phyloP scores from a whole-genome alignment of 2,329 filamentous ascomycete species.

The Lasiodiplodia sp. region DNA sequence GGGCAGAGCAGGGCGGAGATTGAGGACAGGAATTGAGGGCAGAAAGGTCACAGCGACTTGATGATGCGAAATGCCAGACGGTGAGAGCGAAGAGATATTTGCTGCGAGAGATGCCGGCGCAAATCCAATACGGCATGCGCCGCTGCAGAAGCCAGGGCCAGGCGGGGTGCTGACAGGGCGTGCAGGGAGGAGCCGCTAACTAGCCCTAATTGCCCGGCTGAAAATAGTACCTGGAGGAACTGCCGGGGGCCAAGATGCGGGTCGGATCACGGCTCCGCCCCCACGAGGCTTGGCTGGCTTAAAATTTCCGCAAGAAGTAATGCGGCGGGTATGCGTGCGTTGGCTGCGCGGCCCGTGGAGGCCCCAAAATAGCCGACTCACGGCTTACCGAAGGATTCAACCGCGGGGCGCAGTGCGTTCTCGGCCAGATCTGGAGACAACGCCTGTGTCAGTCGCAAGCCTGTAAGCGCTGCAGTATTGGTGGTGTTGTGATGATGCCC shows the following conservation, averaged over 20 bases:
- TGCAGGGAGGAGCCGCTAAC: too few relatives aligned
- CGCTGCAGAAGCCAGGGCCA: background rate
- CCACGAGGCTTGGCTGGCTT: constrained; percentile 1
- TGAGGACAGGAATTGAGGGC: background rate
- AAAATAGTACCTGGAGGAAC: constrained; percentile 10
- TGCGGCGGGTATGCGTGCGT: background rate
- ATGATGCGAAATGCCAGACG: background rate
- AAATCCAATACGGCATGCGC: background rate
- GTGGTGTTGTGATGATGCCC: background rate
- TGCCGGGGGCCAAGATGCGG: constrained; percentile 5
- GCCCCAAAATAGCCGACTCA: constrained; percentile 2
- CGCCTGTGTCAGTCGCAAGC: background rate
- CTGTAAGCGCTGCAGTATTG: background rate
- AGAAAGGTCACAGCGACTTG: constrained; percentile 5
- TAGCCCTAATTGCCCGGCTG: background rate
- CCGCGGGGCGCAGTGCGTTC: constrained; percentile 12
- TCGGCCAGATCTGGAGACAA: constrained; percentile 9
- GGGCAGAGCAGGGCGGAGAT: background rate
- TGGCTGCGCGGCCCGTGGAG: background rate
- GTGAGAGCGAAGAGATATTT: constrained; percentile 8
- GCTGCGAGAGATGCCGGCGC: constrained; percentile 1
- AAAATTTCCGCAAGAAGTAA: constrained; percentile 3
- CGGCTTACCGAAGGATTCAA: constrained; percentile 8
- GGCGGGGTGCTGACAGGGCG: background rate
- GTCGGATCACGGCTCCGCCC: background rate